phyloP scores from a whole-genome alignment of 208 protist species.

The Trypanosoma melophagium region DNA sequence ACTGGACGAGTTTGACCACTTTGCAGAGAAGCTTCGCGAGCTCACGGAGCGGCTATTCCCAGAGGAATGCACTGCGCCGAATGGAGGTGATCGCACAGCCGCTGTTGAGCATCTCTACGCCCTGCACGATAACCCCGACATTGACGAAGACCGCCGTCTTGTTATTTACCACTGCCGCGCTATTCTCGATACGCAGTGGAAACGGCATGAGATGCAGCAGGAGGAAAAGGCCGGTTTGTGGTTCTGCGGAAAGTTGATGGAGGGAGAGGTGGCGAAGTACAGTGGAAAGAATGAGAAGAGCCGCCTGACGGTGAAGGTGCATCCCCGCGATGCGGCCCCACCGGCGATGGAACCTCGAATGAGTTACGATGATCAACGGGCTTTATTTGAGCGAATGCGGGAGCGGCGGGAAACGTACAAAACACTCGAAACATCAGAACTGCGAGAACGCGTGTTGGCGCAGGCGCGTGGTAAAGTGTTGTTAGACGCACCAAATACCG shows the following conservation, averaged over 20 bases:
- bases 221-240: slow-evolving; percentile 55
- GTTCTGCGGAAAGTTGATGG: slow-evolving; percentile 80
- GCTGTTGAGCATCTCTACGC: slow-evolving; percentile 45
- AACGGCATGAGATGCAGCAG: slow-evolving; percentile 41
- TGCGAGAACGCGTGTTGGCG: slow-evolving; percentile 64
- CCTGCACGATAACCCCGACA: slow-evolving; percentile 63
- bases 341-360: slow-evolving; percentile 76
- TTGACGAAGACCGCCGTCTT: slow-evolving; percentile 71
- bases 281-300: slow-evolving; percentile 70
- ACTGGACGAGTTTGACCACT: slow-evolving; percentile 39
- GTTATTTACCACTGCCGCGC: slow-evolving; percentile 81
- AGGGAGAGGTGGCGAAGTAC: slow-evolving; percentile 45
- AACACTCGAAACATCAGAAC: slow-evolving; percentile 70
- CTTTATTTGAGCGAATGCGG: slow-evolving; percentile 51
- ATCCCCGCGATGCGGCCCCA: slow-evolving; percentile 46
- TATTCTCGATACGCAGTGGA: slow-evolving; percentile 71
- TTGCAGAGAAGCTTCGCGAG: slow-evolving; percentile 34
- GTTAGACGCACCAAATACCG: slow-evolving; percentile 16
- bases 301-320: slow-evolving; percentile 70
- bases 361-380: slow-evolving; percentile 80
- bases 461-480: slow-evolving; percentile 48
- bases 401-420: slow-evolving; percentile 50
- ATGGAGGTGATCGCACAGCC: slow-evolving; percentile 32
- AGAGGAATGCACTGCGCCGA: slow-evolving; percentile 36
- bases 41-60: slow-evolving; percentile 52